Evolutionary conservation across 176 grass and related monocot species (phyloP).

Genomic region (Oryza nivara): DNA sequence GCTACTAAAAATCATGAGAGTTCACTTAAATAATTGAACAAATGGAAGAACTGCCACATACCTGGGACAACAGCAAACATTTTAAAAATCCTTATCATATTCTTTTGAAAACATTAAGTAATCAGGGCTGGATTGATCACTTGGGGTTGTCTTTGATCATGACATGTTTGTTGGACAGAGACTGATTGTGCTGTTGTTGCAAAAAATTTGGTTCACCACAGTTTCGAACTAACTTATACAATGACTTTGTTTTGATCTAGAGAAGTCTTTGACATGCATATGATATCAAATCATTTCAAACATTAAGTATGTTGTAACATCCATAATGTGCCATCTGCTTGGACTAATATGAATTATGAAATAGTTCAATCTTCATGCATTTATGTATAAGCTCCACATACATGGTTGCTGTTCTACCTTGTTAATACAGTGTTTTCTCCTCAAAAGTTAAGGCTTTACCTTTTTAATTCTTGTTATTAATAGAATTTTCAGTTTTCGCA

Average conservation of each 20-base stretch:
- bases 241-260: constrained; percentile 25
- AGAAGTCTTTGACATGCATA: background rate
- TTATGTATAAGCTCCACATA: constrained; percentile 15
- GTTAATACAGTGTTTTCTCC: background rate
- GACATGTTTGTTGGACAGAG: constrained; percentile 4
- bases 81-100: constrained; percentile 10
- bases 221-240: constrained; percentile 27
- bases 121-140: background rate
- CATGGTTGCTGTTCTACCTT: background rate
- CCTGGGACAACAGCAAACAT: constrained; percentile 1
- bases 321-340: background rate
- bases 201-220: constrained; percentile 13
- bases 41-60: constrained; percentile 5
- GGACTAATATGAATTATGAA: background rate
- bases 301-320: background rate
- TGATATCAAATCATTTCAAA: background rate
- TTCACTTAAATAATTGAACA: background rate
- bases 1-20: constrained; percentile 9
- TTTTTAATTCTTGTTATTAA: background rate
- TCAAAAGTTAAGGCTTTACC: background rate
- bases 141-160: background rate
- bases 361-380: background rate
- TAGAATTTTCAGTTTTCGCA: constrained; percentile 3
- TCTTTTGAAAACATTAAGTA: background rate
- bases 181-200: constrained; percentile 1